Conservation (phyloP, 169 alveolate species). For the Toxoplasma gondii region DNA sequence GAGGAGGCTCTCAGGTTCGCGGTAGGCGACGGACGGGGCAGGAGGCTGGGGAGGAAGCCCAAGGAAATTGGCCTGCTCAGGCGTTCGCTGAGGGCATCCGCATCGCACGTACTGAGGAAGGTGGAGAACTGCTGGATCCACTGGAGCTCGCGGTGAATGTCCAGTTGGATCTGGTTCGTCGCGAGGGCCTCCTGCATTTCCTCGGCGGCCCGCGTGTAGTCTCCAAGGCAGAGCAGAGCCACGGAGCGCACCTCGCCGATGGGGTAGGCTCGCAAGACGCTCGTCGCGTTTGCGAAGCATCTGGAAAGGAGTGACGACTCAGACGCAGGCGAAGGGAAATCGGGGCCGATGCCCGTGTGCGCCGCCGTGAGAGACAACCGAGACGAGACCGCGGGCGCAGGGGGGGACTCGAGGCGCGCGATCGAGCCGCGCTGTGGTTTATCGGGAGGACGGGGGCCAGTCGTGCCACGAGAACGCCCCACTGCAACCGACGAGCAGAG, state of each 20-base stretch:
- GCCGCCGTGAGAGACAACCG: neutral
- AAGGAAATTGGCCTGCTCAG: too few species aligned
- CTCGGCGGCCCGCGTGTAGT: neutral
- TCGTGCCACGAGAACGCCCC: too few species aligned
- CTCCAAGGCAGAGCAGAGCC: neutral
- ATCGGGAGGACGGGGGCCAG: too few species aligned
- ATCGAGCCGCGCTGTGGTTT: neutral
- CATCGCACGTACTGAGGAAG: neutral
- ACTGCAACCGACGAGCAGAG: too few species aligned
- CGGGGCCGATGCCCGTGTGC: neutral
- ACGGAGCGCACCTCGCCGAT: neutral
- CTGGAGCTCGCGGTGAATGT: neutral
- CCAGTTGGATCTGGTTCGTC: constrained; percentile 5
- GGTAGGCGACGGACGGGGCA: too few species aligned
- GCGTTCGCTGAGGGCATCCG: too few species aligned
- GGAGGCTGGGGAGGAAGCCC: too few species aligned
- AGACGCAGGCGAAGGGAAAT: too few species aligned
- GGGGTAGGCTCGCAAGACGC: neutral
- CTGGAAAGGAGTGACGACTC: too few species aligned
- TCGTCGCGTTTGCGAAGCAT: too few species aligned
- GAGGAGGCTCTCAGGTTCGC: too few species aligned
- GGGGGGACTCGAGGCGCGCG: neutral
- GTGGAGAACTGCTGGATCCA: neutral
- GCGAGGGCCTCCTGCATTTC: constrained; percentile 11
- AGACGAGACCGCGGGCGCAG: neutral